Conservation (phyloP, 1,139 yeast genomes). For the Taphrina betulina region DNA sequence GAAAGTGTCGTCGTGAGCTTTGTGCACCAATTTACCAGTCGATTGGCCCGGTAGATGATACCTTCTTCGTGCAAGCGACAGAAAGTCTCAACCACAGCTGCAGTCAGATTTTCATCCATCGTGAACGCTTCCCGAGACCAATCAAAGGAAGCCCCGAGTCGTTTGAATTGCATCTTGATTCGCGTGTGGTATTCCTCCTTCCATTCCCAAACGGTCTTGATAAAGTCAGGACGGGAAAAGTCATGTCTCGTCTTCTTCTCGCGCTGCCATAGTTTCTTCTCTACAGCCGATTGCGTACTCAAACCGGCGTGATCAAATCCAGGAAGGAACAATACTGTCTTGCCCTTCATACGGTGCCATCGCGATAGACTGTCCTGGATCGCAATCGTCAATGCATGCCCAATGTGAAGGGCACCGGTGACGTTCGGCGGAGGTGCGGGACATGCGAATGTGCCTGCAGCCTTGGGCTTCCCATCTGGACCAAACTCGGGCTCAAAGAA, state of each 20-base stretch:
- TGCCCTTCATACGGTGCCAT: slow-evolving; percentile 96
- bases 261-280: slow-evolving; percentile 87
- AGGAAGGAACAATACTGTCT: slow-evolving; percentile 86
- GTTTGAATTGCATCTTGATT: slow-evolving; percentile 78
- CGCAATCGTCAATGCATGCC: slow-evolving; percentile 94
- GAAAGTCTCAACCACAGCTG: slow-evolving; percentile 87
- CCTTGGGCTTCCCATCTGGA: slow-evolving; percentile 68
- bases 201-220: slow-evolving; percentile 96
- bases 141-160: slow-evolving; percentile 94
- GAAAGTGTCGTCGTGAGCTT: slow-evolving; percentile 92
- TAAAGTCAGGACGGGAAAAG: slow-evolving; percentile 85
- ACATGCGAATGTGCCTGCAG: slow-evolving; percentile 81
- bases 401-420: slow-evolving; percentile 97
- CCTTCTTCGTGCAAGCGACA: slow-evolving; percentile 92
- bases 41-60: slow-evolving; percentile 86
- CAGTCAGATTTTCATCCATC: slow-evolving; percentile 70
- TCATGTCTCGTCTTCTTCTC: slow-evolving; percentile 92
- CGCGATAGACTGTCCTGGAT: slow-evolving; percentile 92
- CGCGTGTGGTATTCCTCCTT: slow-evolving; percentile 87
- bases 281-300: slow-evolving; percentile 98
- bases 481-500: slow-evolving; percentile 84
- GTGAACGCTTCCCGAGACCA: slow-evolving; percentile 96
- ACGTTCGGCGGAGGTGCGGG: slow-evolving; percentile 99
- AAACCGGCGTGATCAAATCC: slow-evolving; percentile 99
- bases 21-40: slow-evolving; percentile 96